phyloP scores from a whole-genome alignment of 2,329 filamentous ascomycete species.

The Cytospora piceicola region DNA sequence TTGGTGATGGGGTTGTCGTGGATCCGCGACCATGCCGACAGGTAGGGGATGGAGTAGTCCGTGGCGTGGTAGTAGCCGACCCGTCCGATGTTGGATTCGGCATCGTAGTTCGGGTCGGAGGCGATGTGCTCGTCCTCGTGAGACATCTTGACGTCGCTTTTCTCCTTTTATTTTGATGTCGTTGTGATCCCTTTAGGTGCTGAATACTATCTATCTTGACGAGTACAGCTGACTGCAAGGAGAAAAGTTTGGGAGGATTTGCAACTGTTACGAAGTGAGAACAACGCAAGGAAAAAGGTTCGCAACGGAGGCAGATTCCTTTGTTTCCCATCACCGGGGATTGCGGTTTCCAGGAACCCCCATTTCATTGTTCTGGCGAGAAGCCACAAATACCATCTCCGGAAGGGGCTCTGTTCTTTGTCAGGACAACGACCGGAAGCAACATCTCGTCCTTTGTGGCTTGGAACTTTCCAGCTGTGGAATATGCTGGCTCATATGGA shows the following conservation, averaged over 20 bases:
- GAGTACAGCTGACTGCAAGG: neutral
- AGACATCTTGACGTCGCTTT: constrained; percentile 21
- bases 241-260: neutral
- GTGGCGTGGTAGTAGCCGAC: constrained; percentile 45
- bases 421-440: constrained; percentile 15
- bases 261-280: neutral
- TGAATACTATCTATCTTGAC: neutral
- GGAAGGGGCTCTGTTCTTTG: constrained; percentile 19
- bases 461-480: neutral
- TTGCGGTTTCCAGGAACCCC: neutral
- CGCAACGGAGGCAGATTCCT: neutral
- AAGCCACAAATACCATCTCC: constrained; percentile 11
- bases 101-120: constrained; percentile 16
- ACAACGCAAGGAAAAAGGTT: neutral
- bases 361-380: constrained; percentile 22
- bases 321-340: constrained; percentile 6
- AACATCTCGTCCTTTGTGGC: neutral
- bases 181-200: neutral
- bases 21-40: constrained; percentile 44
- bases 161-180: neutral
- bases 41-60: constrained; percentile 48
- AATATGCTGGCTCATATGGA: neutral
- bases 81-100: constrained; percentile 36
- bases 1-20: constrained; percentile 37
- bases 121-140: constrained; percentile 33